A percentile compares a stretch with the other conserved stretches of the same genome.
phyloP scores from a whole-genome alignment of 2,329 filamentous ascomycete genomes.

The Fusarium sp. region DNA sequence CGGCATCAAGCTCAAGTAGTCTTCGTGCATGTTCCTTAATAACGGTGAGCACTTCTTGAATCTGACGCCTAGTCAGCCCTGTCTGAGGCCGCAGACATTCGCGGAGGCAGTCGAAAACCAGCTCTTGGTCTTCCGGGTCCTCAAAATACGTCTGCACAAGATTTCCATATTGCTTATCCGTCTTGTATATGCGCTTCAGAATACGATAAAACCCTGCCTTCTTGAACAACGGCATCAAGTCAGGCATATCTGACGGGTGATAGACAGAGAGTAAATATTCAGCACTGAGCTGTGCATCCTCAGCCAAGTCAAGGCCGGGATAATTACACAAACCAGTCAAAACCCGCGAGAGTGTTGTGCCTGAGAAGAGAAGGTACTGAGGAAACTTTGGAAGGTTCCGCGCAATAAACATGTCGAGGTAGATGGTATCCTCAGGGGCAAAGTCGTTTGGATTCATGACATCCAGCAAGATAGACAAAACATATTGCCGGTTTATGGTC shows the following conservation, averaged over 20 bases:
- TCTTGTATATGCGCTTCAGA: constrained; percentile 86
- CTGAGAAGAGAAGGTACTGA: constrained; percentile 91
- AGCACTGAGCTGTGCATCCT: constrained; percentile 96
- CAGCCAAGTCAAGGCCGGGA: constrained; percentile 81
- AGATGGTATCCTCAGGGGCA: constrained; percentile 84
- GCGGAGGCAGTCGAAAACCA: constrained; percentile 82
- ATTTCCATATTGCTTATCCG: constrained; percentile 81
- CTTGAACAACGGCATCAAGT: constrained; percentile 81
- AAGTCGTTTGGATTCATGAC: constrained; percentile 87
- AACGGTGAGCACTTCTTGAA: constrained; percentile 75
- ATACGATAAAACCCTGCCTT: constrained; percentile 90
- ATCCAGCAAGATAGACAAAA: constrained; percentile 89
- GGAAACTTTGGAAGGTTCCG: constrained; percentile 96
- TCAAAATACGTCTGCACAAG: constrained; percentile 87
- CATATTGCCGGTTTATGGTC: constrained; percentile 89
- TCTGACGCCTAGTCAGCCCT: constrained; percentile 75
- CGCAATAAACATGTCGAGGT: constrained; percentile 98
- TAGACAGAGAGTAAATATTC: constrained; percentile 96
- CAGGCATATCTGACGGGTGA: constrained; percentile 83
- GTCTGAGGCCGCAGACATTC: constrained; percentile 77
- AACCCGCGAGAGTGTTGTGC: constrained; percentile 84
- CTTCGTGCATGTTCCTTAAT: constrained; percentile 74
- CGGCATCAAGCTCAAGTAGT: constrained; percentile 75
- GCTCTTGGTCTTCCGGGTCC: constrained; percentile 79
- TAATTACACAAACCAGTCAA: constrained; percentile 87